Base-by-base conservation (phyloP, 2,329 filamentous ascomycete genomes). In the Raffaelea ambrosiae region DNA sequence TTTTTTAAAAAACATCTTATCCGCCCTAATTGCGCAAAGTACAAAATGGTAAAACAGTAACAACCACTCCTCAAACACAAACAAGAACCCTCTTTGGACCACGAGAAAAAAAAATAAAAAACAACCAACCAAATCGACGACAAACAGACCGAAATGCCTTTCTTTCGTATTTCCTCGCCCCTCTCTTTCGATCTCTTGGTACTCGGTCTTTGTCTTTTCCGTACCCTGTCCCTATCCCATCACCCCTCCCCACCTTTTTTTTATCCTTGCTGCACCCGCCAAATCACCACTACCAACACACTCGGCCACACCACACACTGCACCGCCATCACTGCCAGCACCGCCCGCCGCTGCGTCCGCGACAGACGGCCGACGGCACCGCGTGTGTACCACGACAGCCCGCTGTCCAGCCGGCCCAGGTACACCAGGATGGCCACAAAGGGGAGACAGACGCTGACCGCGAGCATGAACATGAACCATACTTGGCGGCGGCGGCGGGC, bases 321-420 rank as follows among this genome's bases (percentile, higher is more conserved):
- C 23, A 53, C 39, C 7, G 68, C 50, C 9, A 59, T 58, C 48
- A 69, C 61, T 3, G 57, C 53, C 10, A 67, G 45, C 10, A 76
- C 59, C 9, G 56, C 48, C n/a, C 53, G 54, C 19, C 60, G 56
- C 55, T 73, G 67, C 22, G 59, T 57, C 42, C 58, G 61, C 13
- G 61, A 69, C 21, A 76, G 59, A 9, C 56, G 56, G 20, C 63
- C 58, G 22, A 68, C 64, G 54, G 74, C 66, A 5, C 74, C 73
- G 2, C 63, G 58, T 0, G 73, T 74, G 46, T 66, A 68, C 73
- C 73, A 77, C 7, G 66, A 66, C 23, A 77, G 64, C 0, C 66
- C 66, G 1, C 62, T 60, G 52, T 74, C 66, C 41, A 76, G 69
- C 13, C 59, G 63, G 11, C 72, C 71, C 10, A 57, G 61, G 22